Evolutionary conservation across 2,329 filamentous ascomycete genomes (phyloP), one percentile per base, ranked within the genome.

Genomic region (Pseudocercospora macadamiae): DNA sequence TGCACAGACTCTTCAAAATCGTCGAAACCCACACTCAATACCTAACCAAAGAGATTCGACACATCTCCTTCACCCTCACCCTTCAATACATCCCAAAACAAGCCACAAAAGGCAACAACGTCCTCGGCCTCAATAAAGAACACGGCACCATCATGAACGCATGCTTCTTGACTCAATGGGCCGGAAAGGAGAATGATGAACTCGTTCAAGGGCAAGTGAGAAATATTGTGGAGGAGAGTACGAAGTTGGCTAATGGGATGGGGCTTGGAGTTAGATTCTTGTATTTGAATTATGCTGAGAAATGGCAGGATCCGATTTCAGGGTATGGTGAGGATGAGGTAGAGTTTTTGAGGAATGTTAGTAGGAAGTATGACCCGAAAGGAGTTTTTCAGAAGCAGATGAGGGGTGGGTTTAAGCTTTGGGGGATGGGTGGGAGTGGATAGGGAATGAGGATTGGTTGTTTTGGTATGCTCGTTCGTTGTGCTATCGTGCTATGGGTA

Each of bases 221-320:
- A 6, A 23, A 47, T n/a, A 14, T 21, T 10, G 26, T 26, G n/a
- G 42, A 8, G 42, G 26, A 28, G 23, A 21, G 21, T 1, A 23
- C n/a, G 16, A 23, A 2, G n/a, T 30, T 48, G 30, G 51, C 51
- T 10, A 25, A 32, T 12, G 30, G 16, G 32, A 32, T 23, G 37
- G 49, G 55, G 3, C 23, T 54, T 12, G 12, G 19, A 4, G 3
- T 25, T n/a, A n/a, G 16, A 10, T 48, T 21, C 23, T 42, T 39
- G 4, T 61, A 59, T 45, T 23, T 55, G 59, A 61, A 59, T 26
- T 61, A 59, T 48, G 51, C 59, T n/a, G 30, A 55, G 7, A 23
- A 44, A 18, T 32, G 47, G 36, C 54, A 57, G 44, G 52, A 58
- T 36, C 55, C 57, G 3, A 28, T 58, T 16, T 34, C 28, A 9